Base-by-base conservation (phyloP, 2,329 filamentous ascomycete genomes). In the Corniculantispora saksenae region DNA sequence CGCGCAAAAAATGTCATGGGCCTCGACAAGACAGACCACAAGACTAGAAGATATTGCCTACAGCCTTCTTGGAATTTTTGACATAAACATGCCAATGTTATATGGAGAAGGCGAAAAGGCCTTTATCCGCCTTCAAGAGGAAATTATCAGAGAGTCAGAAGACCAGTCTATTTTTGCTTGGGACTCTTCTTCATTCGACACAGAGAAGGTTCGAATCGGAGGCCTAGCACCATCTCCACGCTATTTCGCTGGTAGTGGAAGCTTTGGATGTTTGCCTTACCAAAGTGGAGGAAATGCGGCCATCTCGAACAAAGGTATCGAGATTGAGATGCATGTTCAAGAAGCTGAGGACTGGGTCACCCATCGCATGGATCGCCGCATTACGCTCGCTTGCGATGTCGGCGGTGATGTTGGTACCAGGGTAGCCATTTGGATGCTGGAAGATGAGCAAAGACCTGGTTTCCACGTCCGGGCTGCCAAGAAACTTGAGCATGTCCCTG, bases 81-180 rank as follows among this genome's bases (percentile, higher is more conserved):
- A 65, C 40, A 65, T 73, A 29, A 69, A 69, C 61, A 72, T 73
- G 70, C 69, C 71, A 5, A 66, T 72, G 65, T 65, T 72, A 19
- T 72, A 71, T 29, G 69, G 69, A 17, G 69, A 71, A 48, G 67
- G 68, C 1, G 23, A 25, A 15, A 57, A 54, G 21, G 63, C 68
- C 0, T 70, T 69, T 47, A 23, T 66, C 13, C 59, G 66, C 12
- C 57, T 72, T 13, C 71, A 72, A 45, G 71, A 72, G 51, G 69
- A 70, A 35, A 69, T 73, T 25, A 65, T 70, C 12, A 64, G 66
- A 23, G 56, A 66, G 21, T 58, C 29, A 9, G 63, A 69, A 38
- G 70, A 72, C 32, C 45, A 68, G 17, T 67, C 68, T 8, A 60
- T 73, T 15, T 71, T 72, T 35, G 68, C 69, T 8, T 73, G 71